Base-by-base conservation (phyloP, 352 stramenopile species). In the Globisporangium ultimum region DNA sequence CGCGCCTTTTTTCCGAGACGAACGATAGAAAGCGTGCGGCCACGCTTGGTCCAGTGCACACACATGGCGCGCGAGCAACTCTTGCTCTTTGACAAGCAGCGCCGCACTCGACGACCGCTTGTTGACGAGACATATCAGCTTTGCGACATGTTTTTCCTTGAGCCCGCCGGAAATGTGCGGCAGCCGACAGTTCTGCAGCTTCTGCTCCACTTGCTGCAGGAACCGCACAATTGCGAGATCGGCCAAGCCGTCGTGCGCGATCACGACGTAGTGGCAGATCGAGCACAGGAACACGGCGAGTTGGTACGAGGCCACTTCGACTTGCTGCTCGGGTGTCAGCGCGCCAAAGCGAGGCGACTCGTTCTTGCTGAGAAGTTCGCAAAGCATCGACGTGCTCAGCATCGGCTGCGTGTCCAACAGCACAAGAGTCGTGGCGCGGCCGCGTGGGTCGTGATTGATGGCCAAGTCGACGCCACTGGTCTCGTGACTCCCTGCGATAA, bases 251-350 rank as follows among this genome's bases (percentile, higher is more conserved):
- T 85, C 76, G 54, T 89, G 78, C 12, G 84, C 78, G 20, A 91
- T 60, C 38, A 93, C 53, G 14, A 93, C 75, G 43, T 91, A 89
- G 66, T 93, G 84, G 58, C 84, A 93, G 17, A 91, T 76, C 0
- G 84, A 82, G 24, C 80, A 70, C 46, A 93, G 53, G 51, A 91
- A 84, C 10, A 84, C 70, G 9, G 82, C 78, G 18, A 89, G 66
- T 60, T 91, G 81, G 45, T 78, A 67, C 14, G 84, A 88, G 48
- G 70, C 64, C 9, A 73, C 61, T 48, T 93, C 81, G 34, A 84
- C 56, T 41, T 91, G 80, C 47, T 91, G 84, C 42, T 93, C 84
- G 6, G 74, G 69, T 2, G 79, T 70, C 0, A 90, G 58, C 3
- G 76, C 72, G 6, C 73, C 76, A 56, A 78, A 90, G 12, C 76